Conservation (phyloP, 257 asterid species). For the Gentiana macrophylla region DNA sequence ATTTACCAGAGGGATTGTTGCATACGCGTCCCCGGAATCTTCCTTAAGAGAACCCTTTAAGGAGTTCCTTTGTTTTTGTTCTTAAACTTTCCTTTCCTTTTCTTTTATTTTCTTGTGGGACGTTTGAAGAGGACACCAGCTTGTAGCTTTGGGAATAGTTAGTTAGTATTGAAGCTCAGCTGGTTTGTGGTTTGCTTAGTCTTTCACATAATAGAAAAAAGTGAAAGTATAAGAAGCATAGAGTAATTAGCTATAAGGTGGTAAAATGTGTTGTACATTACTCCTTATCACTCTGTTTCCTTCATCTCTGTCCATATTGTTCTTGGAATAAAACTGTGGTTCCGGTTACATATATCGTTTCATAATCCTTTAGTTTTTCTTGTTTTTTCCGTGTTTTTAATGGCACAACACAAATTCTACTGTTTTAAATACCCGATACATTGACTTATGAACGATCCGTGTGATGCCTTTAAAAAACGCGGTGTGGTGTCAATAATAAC, state of each 20-base stretch:
- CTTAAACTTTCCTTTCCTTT: not conserved
- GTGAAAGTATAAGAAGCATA: slow-evolving; percentile 18
- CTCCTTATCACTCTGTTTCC: slow-evolving; percentile 17
- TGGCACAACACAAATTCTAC: no score
- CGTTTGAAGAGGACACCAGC: slow-evolving; percentile 53
- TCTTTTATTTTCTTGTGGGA: slow-evolving; percentile 25
- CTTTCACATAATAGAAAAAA: slow-evolving; percentile 24
- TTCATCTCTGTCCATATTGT: no score
- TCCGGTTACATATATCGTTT: no score
- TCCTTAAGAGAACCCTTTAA: slow-evolving; percentile 12
- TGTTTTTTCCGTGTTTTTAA: no score
- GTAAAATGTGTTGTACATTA: slow-evolving; percentile 8
- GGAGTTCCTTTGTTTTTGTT: slow-evolving; percentile 12
- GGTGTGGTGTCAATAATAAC: no score
- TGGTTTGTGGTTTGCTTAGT: slow-evolving; percentile 40
- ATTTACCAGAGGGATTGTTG: slow-evolving; percentile 80
- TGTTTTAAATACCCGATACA: no score
- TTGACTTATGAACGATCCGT: no score
- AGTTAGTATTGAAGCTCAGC: slow-evolving; percentile 88
- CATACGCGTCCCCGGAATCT: slow-evolving; percentile 80
- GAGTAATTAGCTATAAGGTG: slow-evolving; percentile 3
- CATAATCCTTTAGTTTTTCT: no score
- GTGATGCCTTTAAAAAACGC: no score
- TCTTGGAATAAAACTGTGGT: no score
- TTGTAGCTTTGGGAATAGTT: slow-evolving; percentile 73